A percentile compares a stretch with the other conserved stretches of the same genome.
Evolutionary conservation across 2,329 filamentous ascomycete genomes (phyloP).

Genomic region (Aspergillus hortae): DNA sequence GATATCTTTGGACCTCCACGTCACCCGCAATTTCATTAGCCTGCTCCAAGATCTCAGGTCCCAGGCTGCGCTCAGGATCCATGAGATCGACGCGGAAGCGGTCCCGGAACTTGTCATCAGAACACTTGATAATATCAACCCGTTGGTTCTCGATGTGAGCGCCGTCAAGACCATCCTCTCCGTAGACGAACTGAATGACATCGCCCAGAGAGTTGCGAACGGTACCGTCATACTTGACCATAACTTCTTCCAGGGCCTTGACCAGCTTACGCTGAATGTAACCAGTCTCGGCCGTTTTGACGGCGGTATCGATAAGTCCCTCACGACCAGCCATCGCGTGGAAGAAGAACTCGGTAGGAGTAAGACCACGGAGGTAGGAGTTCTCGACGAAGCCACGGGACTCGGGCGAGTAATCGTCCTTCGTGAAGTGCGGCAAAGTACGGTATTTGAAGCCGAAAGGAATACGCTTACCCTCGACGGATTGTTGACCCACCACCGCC

Average conservation of each 20-base stretch:
- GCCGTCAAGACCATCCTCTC: conserved; percentile 93
- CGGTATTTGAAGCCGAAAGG: conserved; percentile 99
- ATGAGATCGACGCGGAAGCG: conserved; percentile 86
- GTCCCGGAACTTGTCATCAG: conserved; percentile 71
- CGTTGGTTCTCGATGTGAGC: conserved; percentile 90
- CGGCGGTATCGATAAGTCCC: conserved; percentile 98
- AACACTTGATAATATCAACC: conserved; percentile 80
- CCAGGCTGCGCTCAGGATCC: conserved; percentile 61
- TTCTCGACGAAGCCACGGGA: conserved; percentile 98
- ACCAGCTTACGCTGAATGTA: conserved; percentile 98
- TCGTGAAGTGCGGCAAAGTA: conserved; percentile 94
- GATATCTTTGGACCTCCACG: conserved; percentile 75
- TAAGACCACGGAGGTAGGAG: conserved; percentile 92
- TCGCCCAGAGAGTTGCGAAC: conserved; percentile 96
- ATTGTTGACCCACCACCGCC: conserved; percentile 94
- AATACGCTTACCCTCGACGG: conserved; percentile 97
- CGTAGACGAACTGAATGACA: conserved; percentile 94
- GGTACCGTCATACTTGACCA: conserved; percentile 95
- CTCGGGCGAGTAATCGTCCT: conserved; percentile 97
- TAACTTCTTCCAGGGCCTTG: conserved; percentile 96
- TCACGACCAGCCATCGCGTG: conserved; percentile 99
- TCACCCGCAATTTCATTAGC: conserved; percentile 84
- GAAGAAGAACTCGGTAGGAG: conserved; percentile 97
- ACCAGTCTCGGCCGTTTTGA: conserved; percentile 98
- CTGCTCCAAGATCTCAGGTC: conserved; percentile 73